Evolutionary conservation across 2,329 filamentous ascomycete genomes (phyloP).

Genomic region (Cercospora sp.): DNA sequence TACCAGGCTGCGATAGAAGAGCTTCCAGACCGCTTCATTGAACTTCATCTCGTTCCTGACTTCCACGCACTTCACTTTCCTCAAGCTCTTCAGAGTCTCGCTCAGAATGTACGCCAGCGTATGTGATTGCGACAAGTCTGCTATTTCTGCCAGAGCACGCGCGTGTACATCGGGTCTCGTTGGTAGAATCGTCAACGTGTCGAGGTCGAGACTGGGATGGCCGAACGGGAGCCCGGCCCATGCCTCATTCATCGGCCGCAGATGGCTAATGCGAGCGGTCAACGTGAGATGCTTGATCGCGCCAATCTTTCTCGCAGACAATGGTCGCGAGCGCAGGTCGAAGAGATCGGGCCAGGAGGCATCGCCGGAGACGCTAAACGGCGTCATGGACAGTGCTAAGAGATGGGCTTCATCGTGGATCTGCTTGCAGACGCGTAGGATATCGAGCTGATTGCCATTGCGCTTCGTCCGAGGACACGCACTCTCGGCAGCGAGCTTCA

Average conservation of each 20-base stretch:
- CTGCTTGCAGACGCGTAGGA: slow-evolving; percentile 32
- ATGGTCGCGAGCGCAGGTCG: slow-evolving; percentile 25
- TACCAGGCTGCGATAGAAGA: slow-evolving; percentile 39
- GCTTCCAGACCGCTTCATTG: slow-evolving; percentile 38
- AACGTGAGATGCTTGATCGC: slow-evolving; percentile 39
- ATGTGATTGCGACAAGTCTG: slow-evolving; percentile 40
- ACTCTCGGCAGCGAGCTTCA: slow-evolving; percentile 18
- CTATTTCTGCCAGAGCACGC: slow-evolving; percentile 38
- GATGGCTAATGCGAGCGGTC: slow-evolving; percentile 35
- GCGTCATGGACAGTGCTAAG: slow-evolving; percentile 35
- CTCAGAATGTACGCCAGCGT: slow-evolving; percentile 42
- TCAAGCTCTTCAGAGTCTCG: slow-evolving; percentile 39
- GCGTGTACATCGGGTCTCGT: slow-evolving; percentile 34
- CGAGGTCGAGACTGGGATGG: slow-evolving; percentile 34
- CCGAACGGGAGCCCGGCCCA: slow-evolving; percentile 41
- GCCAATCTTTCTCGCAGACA: slow-evolving; percentile 28
- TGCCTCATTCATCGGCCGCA: slow-evolving; percentile 40
- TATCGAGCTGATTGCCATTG: slow-evolving; percentile 19
- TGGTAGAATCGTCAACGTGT: slow-evolving; percentile 38
- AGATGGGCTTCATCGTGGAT: slow-evolving; percentile 37
- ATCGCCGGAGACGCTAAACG: slow-evolving; percentile 35
- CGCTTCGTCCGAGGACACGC: slow-evolving; percentile 5
- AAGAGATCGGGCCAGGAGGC: slow-evolving; percentile 35
- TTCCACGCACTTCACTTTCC: slow-evolving; percentile 34
- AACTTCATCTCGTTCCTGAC: slow-evolving; percentile 40